Conservation (phyloP, 805 yeast species). For the Saccharomycopsis oosterbeekiorum region DNA sequence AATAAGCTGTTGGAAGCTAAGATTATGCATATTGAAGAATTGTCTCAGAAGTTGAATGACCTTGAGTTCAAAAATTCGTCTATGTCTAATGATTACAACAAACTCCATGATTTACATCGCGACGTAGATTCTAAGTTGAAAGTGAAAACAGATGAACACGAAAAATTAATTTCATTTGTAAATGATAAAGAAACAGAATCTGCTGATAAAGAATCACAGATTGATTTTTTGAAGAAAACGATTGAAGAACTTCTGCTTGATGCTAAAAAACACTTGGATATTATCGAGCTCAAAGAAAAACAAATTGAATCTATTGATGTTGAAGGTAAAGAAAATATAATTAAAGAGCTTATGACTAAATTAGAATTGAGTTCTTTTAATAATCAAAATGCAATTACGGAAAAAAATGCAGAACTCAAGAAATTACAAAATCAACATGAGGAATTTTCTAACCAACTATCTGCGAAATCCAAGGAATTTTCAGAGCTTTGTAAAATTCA, state of each 20-base stretch:
- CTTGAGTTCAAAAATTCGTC: neutral
- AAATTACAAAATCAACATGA: neutral
- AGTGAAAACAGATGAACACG: conserved; percentile 4
- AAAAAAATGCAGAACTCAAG: neutral
- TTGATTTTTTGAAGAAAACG: neutral
- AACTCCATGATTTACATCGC: neutral
- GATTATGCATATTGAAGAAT: neutral
- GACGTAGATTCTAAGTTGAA: neutral
- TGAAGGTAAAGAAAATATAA: neutral
- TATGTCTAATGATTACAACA: neutral
- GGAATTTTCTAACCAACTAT: neutral
- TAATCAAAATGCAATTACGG: neutral
- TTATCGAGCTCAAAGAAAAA: neutral
- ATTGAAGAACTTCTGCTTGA: neutral
- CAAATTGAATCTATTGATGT: neutral
- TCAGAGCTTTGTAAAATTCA: neutral
- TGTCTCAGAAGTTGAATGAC: neutral
- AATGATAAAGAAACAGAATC: neutral
- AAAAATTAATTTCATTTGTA: neutral
- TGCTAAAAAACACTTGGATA: neutral
- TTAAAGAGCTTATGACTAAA: neutral
- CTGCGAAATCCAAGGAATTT: neutral
- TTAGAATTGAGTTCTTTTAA: neutral
- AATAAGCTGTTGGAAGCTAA: neutral
- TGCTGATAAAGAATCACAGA: neutral